Base-by-base conservation (phyloP, 306 rosid species). In the Glycyrrhiza uralensis region DNA sequence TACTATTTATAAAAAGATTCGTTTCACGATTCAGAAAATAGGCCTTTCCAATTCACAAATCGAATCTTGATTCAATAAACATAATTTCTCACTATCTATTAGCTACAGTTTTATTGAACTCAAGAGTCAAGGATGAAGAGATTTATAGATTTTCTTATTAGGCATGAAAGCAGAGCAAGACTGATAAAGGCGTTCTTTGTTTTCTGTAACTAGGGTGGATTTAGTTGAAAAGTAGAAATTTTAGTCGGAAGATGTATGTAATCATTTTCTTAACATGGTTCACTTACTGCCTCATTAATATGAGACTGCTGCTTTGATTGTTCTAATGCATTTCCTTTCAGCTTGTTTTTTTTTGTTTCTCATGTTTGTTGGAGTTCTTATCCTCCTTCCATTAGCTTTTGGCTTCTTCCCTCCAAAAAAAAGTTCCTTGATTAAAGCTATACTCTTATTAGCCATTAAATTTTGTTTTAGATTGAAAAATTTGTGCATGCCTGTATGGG, bases 251-350 rank as follows among this genome's bases (percentile, higher is more conserved):
- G 66, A 18, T 54, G 67, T 20, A 19, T 56, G 39, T 65, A 47
- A 55, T 72, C 7, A 57, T n/a, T 79, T 26, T 55, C 13, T 71
- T 33, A 1, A 13, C 22, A 49, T 39, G 35, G 36, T 66, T 57
- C 64, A 20, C 22, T 63, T 63, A 22, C 66, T 71, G 66, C 13
- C 33, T 70, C 39, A 11, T 41, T 54, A 36, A 14, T 12, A 55
- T 41, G 68, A 33, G 28, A 46, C 17, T 32, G 7, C 57, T 64
- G 18, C 13, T 52, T 28, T 23, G 15, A 6, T 70, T 33, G 23
- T 57, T 57, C 66, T 73, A 45, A 20, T 58, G 26, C 32, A 50
- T 68, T 59, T 68, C 58, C 60, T 66, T 64, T 41, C 18, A 36
- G 68, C 26, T 63, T 39, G 10, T 56, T 56, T 66, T 12, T 30